phyloP scores from a whole-genome alignment of 768 basidiomycete genomes.

The Boletus rubropictus region DNA sequence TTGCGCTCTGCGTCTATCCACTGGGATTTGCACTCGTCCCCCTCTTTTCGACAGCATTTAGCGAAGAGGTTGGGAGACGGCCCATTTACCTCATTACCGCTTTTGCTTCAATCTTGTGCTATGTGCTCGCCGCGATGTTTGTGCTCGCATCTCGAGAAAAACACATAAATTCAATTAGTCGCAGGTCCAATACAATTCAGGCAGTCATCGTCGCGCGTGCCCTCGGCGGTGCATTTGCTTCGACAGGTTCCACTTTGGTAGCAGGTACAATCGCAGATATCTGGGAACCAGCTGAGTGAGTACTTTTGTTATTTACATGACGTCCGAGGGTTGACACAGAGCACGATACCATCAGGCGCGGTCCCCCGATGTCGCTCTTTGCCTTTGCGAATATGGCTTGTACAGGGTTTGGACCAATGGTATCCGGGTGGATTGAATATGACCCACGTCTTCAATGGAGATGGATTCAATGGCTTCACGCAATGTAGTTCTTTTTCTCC shows the following conservation, averaged over 20 bases:
- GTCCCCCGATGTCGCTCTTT: constrained; percentile 72
- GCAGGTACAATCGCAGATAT: constrained; percentile 67
- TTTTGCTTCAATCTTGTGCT: constrained; percentile 39
- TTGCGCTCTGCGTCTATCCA: constrained; percentile 48
- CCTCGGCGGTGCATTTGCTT: constrained; percentile 58
- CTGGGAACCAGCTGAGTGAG: constrained; percentile 55
- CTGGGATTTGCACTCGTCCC: constrained; percentile 61
- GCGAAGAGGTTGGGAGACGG: constrained; percentile 63
- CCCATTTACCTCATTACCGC: constrained; percentile 52
- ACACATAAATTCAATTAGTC: not conserved
- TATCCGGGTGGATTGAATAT: constrained; percentile 62
- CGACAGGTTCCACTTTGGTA: constrained; percentile 63
- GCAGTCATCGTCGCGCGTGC: constrained; percentile 57
- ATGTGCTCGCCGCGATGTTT: constrained; percentile 32
- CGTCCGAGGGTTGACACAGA: not conserved
- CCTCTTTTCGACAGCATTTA: constrained; percentile 59
- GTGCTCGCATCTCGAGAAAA: not conserved
- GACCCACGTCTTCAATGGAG: constrained; percentile 59
- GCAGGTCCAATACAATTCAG: constrained; percentile 41
- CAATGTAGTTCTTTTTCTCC: constrained; percentile 43
- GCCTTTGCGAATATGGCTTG: constrained; percentile 54
- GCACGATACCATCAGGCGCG: constrained; percentile 41
- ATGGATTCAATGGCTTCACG: constrained; percentile 79
- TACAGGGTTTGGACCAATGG: constrained; percentile 58
- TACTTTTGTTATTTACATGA: not conserved